Evolutionary conservation across 2,329 filamentous ascomycete species (phyloP).

Genomic region (Myotisia sp.): DNA sequence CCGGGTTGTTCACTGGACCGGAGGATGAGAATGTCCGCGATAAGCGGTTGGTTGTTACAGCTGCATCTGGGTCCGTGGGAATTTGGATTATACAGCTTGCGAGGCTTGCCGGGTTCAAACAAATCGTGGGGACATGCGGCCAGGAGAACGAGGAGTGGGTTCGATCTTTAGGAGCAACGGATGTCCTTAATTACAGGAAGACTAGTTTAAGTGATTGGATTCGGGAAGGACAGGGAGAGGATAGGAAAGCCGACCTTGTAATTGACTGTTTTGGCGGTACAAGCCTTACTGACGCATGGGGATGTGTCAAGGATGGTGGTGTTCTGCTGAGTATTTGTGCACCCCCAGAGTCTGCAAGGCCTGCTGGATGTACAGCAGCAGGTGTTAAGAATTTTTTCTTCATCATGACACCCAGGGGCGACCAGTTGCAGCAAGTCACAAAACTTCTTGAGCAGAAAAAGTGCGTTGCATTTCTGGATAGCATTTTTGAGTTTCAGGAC

Average conservation of each 20-base stretch:
- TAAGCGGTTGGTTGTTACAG: slow-evolving; percentile 32
- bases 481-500: slow-evolving; percentile 28
- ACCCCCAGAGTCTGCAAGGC: slow-evolving; percentile 21
- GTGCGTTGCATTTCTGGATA: slow-evolving; percentile 27
- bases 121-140: slow-evolving; percentile 29
- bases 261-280: slow-evolving; percentile 33
- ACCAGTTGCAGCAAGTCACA: slow-evolving; percentile 26
- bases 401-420: slow-evolving; percentile 26
- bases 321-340: slow-evolving; percentile 29
- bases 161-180: slow-evolving; percentile 26
- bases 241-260: slow-evolving; percentile 31
- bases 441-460: slow-evolving; percentile 26
- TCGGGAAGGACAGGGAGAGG: slow-evolving; percentile 11
- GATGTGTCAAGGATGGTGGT: slow-evolving; percentile 24
- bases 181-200: slow-evolving; percentile 29
- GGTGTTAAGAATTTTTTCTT: slow-evolving; percentile 28
- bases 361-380: slow-evolving; percentile 15
- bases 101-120: slow-evolving; percentile 22
- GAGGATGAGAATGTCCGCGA: slow-evolving; percentile 12
- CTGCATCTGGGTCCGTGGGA: slow-evolving; percentile 33
- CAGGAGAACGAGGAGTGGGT: slow-evolving; percentile 28
- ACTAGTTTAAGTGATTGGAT: slow-evolving; percentile 19
- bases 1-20: slow-evolving; percentile 13
- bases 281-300: slow-evolving; percentile 32
- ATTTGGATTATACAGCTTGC: slow-evolving; percentile 25